Evolutionary conservation across 106 monocot species (phyloP).

Genomic region (Platanthera guangdongensis): DNA sequence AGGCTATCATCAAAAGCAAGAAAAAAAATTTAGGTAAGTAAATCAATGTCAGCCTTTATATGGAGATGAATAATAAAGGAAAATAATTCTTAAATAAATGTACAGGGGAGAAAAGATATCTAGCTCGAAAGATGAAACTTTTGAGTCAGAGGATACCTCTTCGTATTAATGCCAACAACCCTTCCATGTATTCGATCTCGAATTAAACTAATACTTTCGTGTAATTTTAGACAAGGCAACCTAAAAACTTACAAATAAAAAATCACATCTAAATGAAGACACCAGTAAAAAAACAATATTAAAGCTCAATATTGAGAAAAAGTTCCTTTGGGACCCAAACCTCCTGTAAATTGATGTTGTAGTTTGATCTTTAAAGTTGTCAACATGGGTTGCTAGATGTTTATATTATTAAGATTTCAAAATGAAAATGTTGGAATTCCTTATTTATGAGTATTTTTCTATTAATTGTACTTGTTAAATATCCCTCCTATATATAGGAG

Average conservation of each 20-base stretch:
- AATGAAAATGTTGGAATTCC: background rate
- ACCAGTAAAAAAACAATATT: background rate
- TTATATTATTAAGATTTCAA: background rate
- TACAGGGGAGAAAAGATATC: too few relatives aligned
- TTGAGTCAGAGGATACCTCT: too few relatives aligned
- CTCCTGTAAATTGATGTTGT: background rate
- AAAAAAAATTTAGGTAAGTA: background rate
- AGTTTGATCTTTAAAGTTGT: background rate
- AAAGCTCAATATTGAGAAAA: background rate
- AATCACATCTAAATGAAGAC: background rate
- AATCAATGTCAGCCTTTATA: background rate
- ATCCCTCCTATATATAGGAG: too few relatives aligned
- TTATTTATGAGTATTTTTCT: too few relatives aligned
- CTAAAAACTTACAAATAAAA: background rate
- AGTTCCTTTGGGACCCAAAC: background rate
- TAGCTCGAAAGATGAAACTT: too few relatives aligned
- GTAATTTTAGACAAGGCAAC: too few relatives aligned
- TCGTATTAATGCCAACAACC: too few relatives aligned
- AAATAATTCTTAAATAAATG: background rate
- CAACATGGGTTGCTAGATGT: background rate
- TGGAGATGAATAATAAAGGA: background rate
- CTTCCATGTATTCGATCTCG: too few relatives aligned
- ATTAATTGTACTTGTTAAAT: too few relatives aligned
- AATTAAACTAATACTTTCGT: too few relatives aligned
- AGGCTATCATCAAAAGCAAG: conserved; percentile 22